Base-by-base conservation (phyloP, 2,329 filamentous ascomycete genomes). In the Pestalotiopsis sp. region DNA sequence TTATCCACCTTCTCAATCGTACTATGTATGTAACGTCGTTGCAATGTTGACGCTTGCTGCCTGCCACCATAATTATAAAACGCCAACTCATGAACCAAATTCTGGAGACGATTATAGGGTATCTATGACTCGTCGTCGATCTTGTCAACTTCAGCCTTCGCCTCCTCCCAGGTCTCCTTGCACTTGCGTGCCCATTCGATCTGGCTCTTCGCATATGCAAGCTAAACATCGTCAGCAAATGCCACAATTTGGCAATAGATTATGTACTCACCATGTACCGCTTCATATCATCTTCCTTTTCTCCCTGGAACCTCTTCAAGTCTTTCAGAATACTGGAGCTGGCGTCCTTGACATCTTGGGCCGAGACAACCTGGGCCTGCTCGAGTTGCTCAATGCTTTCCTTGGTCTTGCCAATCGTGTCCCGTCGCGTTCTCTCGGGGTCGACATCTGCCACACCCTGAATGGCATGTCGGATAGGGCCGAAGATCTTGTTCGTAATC, bases 391-490 rank as follows among this genome's bases (percentile, higher is more conserved):
- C 87, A 71, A 99, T 90, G 68, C 91, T 93, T 81, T 99, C 96
- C 72, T 92, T 91, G 0, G 96, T 99, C 86, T 98, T 98, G 52
- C 95, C 95, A 74, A 99, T 98, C 72, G 94, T 92, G 79, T 99
- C 96, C 66, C 96, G 89, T 66, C 96, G 88, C 58, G 95, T 97
- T 71, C 95, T 88, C 82, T 99, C 96, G 0, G 96, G 96, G 77
- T 99, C 96, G 57, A 97, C 93, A 78, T 99, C 96, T 1, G 96
- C 95, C 75, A 98, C 95, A 4, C 96, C 96, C 77, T 98, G 94
- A 41, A 98, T 94, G 0, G 96, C 96, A 81, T 99, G 95, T 67
- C 93, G 97, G 71, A 99, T 92, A 12, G 95, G 93, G 0, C 95
- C 96, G 79, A 99, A 98, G 66, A 99, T 94, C 82, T 95, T 97